phyloP scores from a whole-genome alignment of 2,329 filamentous ascomycete genomes.

The Xylariaceae sp. region DNA sequence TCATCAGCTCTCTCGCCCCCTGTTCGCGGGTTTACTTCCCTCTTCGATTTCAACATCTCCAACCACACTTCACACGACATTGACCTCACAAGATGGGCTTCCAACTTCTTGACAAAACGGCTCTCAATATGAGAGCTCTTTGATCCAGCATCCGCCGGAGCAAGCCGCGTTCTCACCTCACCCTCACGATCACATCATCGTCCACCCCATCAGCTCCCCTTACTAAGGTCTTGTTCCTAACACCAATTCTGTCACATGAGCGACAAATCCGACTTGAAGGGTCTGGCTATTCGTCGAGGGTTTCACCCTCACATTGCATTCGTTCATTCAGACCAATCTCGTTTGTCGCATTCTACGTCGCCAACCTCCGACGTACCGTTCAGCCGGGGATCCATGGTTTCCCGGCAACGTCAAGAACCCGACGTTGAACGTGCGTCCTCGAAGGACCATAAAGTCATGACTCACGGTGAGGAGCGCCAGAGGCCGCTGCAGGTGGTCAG shows the following conservation, averaged over 20 bases:
- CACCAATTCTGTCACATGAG: neutral
- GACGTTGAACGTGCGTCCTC: neutral
- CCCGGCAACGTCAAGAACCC: neutral
- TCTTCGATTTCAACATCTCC: neutral
- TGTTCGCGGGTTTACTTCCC: neutral
- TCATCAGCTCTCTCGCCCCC: neutral
- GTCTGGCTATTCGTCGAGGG: neutral
- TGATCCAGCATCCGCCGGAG: slow-evolving; percentile 18
- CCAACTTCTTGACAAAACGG: slow-evolving; percentile 17
- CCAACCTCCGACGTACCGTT: slow-evolving; percentile 1
- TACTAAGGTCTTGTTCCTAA: neutral
- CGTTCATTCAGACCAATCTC: neutral
- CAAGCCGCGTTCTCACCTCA: slow-evolving; percentile 7
- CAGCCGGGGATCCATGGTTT: slow-evolving; percentile 4
- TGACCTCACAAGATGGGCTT: slow-evolving; percentile 15
- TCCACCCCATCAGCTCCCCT: neutral
- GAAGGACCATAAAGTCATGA: slow-evolving; percentile 2
- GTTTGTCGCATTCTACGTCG: slow-evolving; percentile 7
- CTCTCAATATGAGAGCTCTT: slow-evolving; percentile 15
- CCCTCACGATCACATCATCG: neutral
- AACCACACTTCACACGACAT: neutral
- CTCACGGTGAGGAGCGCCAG: neutral
- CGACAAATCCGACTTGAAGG: neutral
- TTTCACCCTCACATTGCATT: neutral
- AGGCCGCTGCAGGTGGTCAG: slow-evolving; percentile 1